These are phyloP conservation scores for Metschnikowia santaceciliae DNA, from an alignment of 805 yeast genomes.

Conservation along the genomic window DNA sequence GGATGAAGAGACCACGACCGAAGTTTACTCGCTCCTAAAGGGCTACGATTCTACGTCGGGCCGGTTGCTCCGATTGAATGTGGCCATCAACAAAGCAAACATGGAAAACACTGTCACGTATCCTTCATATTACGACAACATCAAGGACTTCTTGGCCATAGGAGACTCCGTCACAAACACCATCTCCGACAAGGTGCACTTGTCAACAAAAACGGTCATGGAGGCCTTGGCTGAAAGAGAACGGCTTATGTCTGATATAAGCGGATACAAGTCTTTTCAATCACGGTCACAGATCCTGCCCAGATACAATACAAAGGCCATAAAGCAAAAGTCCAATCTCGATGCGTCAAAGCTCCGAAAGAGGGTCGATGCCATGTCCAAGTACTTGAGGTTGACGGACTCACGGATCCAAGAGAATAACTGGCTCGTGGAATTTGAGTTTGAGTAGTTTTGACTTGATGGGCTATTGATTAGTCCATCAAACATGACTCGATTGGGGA, in stretches of 20 bases:
- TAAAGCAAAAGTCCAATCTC: slow-evolving; percentile 1
- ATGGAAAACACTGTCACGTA: not conserved
- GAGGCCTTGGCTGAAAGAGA: slow-evolving; percentile 1
- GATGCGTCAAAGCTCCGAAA: not conserved
- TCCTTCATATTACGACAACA: not conserved
- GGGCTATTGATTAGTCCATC: no score
- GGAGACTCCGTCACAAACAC: not conserved
- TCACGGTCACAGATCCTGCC: not conserved
- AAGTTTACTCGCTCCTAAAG: not conserved
- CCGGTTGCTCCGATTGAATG: not conserved
- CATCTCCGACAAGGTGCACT: not conserved
- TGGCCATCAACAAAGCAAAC: not conserved
- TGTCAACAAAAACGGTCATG: not conserved
- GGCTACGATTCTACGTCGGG: not conserved
- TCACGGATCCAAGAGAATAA: not conserved
- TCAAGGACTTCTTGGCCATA: not conserved
- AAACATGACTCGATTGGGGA: no score
- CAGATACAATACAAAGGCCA: not conserved
- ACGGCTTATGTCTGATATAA: not conserved
- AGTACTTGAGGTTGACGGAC: not conserved
- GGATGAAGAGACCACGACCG: not conserved
- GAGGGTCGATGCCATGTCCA: not conserved
- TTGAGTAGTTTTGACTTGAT: not conserved
- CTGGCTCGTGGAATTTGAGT: not conserved
- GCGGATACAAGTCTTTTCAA: not conserved